Percentiles rank a stretch among this genome's conserved stretches.
Evolutionary conservation across 768 basidiomycete genomes (phyloP).

Genomic region (Pleurotus salmoneostramineus): DNA sequence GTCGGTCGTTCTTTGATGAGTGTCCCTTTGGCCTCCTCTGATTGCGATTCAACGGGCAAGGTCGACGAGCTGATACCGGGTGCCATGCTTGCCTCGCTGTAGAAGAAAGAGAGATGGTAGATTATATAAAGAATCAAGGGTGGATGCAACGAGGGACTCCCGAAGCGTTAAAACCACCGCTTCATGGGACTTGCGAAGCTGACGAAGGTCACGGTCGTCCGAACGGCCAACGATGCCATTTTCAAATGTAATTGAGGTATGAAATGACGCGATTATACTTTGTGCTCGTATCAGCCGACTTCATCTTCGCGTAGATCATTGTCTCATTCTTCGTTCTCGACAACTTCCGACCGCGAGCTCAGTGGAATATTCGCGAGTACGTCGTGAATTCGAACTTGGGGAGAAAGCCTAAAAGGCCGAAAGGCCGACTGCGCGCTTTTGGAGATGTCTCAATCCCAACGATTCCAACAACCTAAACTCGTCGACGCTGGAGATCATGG

Average conservation of each 20-base stretch:
- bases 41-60: background rate
- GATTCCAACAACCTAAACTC: no score
- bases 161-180: background rate
- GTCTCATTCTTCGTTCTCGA: background rate
- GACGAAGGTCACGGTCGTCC: background rate
- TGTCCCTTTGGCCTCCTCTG: background rate
- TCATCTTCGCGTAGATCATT: background rate
- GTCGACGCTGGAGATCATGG: no score
- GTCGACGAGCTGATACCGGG: background rate
- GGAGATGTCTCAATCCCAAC: no score
- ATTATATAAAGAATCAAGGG: background rate
- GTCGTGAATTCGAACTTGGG: background rate
- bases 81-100: background rate
- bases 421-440: background rate
- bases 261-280: background rate
- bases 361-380: no score
- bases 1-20: slow-evolving; percentile 8
- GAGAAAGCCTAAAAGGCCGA: background rate
- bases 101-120: background rate
- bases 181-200: background rate
- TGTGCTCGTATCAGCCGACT: background rate
- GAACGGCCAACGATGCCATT: background rate
- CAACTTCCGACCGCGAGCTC: background rate
- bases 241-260: background rate
- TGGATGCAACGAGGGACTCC: background rate